A percentile compares a stretch with the other conserved stretches of the same genome.
These are phyloP conservation scores for Didymella pinodella DNA, from an alignment of 2,329 filamentous ascomycete genomes.

Conservation along the genomic window DNA sequence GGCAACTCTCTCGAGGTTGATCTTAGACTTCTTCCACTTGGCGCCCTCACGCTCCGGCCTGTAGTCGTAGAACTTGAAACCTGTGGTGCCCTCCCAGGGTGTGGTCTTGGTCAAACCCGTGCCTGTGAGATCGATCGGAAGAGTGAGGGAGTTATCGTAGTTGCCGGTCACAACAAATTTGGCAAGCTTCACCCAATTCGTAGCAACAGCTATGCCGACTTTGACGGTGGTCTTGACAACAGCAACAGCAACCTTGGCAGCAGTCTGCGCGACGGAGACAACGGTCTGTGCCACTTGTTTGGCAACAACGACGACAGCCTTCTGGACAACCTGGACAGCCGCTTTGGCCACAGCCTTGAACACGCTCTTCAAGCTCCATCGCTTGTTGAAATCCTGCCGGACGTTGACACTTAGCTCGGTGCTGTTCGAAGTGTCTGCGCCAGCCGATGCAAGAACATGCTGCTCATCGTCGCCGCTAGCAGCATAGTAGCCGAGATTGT, in stretches of 20 bases:
- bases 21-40: constrained; percentile 16
- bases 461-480: constrained; percentile 14
- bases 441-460: constrained; percentile 13
- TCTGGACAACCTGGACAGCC: constrained; percentile 6
- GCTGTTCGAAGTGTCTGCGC: constrained; percentile 1
- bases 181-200: constrained; percentile 9
- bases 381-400: constrained; percentile 11
- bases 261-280: constrained; percentile 12
- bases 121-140: constrained; percentile 15
- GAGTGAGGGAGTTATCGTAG: constrained; percentile 16
- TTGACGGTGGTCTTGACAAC: constrained; percentile 14
- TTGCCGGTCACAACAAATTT: constrained; percentile 11
- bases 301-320: constrained; percentile 9
- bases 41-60: constrained; percentile 9
- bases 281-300: constrained; percentile 10
- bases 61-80: constrained; percentile 21
- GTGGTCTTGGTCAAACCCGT: constrained; percentile 10
- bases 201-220: constrained; percentile 13
- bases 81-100: constrained; percentile 18
- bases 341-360: constrained; percentile 1
- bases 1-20: constrained; percentile 16
- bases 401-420: not conserved
- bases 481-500: constrained; percentile 15
- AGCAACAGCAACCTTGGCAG: constrained; percentile 13
- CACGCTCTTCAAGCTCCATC: constrained; percentile 12